These are phyloP conservation scores for Suillus discolor DNA, from an alignment of 768 basidiomycete genomes.

Conservation along the genomic window DNA sequence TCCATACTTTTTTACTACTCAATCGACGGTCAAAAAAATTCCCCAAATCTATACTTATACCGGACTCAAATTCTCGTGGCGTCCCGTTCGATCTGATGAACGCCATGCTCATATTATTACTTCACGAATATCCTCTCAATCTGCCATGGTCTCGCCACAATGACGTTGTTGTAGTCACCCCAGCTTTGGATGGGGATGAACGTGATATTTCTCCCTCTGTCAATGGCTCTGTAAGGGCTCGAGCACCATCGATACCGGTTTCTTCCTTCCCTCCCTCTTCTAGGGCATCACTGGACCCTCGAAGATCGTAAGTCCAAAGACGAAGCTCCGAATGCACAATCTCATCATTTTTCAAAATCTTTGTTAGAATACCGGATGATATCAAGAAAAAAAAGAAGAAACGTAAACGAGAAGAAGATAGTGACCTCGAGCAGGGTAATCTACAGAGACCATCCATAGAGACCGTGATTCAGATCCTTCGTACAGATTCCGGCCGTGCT, in stretches of 20 bases:
- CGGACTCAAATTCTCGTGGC: background rate
- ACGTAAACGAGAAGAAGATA: constrained; percentile 79
- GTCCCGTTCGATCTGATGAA: background rate
- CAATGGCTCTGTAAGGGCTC: constrained; percentile 45
- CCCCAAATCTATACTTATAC: constrained; percentile 13
- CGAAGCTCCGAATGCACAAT: constrained; percentile 19
- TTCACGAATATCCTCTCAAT: background rate
- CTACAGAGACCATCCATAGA: constrained; percentile 11
- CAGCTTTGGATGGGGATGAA: constrained; percentile 55
- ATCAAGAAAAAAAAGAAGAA: constrained; percentile 84
- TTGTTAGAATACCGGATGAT: constrained; percentile 45
- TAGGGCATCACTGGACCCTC: constrained; percentile 62
- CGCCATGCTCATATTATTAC: constrained; percentile 5
- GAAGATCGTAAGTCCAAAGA: constrained; percentile 52
- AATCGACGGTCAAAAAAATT: constrained; percentile 15
- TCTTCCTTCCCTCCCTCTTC: constrained; percentile 49
- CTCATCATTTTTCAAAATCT: background rate
- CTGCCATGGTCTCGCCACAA: constrained; percentile 14
- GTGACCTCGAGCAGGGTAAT: constrained; percentile 62
- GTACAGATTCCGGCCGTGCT: constrained; percentile 51
- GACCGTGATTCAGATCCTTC: constrained; percentile 12
- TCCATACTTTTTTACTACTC: constrained; percentile 12
- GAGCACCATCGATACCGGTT: constrained; percentile 47
- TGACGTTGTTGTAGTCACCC: constrained; percentile 40
- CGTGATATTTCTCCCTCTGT: constrained; percentile 33